phyloP scores from a whole-genome alignment of 306 rosid species.

The Potentilla sterilis region DNA sequence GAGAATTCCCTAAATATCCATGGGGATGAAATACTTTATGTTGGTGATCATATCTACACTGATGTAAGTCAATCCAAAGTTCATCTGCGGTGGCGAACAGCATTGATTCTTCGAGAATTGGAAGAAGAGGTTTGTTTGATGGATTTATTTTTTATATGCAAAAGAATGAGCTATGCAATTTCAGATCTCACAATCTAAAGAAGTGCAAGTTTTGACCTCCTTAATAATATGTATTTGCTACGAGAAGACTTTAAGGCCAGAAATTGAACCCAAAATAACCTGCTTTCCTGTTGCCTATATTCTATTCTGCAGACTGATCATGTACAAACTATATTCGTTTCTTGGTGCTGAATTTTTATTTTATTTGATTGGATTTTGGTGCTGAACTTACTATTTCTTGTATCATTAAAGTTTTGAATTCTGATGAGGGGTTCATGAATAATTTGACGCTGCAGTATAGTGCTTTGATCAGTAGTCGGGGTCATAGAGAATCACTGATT shows the following conservation, averaged over 20 bases:
- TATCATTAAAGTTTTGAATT: slow-evolving; percentile 9
- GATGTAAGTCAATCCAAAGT: slow-evolving; percentile 97
- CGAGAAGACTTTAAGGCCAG: background rate
- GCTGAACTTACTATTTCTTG: background rate
- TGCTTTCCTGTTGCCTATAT: background rate
- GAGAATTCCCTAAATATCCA: slow-evolving; percentile 80
- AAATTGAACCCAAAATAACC: background rate
- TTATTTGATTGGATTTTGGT: background rate
- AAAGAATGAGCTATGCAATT: slow-evolving; percentile 6
- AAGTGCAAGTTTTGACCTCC: background rate
- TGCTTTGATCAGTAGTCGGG: slow-evolving; percentile 66
- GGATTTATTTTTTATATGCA: slow-evolving; percentile 9
- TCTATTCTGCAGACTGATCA: background rate
- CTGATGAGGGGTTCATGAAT: slow-evolving; percentile 29
- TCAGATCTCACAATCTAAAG: background rate
- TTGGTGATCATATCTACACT: slow-evolving; percentile 96
- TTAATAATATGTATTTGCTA: background rate
- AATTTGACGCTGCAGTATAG: slow-evolving; percentile 65
- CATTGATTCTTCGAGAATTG: slow-evolving; percentile 86
- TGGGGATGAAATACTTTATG: slow-evolving; percentile 95
- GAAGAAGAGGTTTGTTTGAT: slow-evolving; percentile 81
- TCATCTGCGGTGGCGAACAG: slow-evolving; percentile 96
- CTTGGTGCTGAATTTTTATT: background rate
- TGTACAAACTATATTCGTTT: background rate
- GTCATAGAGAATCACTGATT: slow-evolving; percentile 62